phyloP scores from a whole-genome alignment of 306 rosid genomes.

The Delonix regia region DNA sequence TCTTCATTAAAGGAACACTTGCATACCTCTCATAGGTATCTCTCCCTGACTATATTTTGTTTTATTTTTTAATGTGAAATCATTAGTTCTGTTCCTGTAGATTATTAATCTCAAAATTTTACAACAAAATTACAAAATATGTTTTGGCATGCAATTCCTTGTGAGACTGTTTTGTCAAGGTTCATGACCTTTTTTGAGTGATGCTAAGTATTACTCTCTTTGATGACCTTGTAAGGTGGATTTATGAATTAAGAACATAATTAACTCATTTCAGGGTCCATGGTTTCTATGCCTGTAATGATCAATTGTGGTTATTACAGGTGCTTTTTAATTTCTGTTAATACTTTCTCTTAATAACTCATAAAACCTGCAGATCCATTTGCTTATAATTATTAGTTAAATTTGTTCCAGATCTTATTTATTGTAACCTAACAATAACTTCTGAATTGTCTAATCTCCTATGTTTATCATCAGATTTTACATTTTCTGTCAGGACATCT shows the following conservation, averaged over 20 bases:
- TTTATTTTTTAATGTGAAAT: neutral
- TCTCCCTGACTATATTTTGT: neutral
- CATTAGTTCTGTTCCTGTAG: neutral
- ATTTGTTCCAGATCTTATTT: neutral
- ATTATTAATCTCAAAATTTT: neutral
- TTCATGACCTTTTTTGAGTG: neutral
- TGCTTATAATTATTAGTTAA: neutral
- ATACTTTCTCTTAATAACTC: neutral
- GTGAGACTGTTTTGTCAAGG: neutral
- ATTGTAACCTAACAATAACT: neutral
- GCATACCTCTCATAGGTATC: neutral
- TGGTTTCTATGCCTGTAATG: neutral
- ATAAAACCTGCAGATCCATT: neutral
- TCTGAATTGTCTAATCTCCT: neutral
- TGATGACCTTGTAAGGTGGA: neutral
- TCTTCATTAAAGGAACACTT: neutral
- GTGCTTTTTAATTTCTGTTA: neutral
- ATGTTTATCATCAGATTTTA: constrained; percentile 12
- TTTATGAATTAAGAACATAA: neutral
- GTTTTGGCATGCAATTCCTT: constrained; percentile 16
- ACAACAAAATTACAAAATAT: neutral
- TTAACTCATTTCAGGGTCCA: neutral
- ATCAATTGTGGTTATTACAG: neutral
- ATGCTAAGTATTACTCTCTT: neutral
- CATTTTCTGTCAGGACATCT: constrained; percentile 70